Base-by-base conservation (phyloP, 495 filamentous ascomycete genomes). In the Talaromyces trachyspermus region DNA sequence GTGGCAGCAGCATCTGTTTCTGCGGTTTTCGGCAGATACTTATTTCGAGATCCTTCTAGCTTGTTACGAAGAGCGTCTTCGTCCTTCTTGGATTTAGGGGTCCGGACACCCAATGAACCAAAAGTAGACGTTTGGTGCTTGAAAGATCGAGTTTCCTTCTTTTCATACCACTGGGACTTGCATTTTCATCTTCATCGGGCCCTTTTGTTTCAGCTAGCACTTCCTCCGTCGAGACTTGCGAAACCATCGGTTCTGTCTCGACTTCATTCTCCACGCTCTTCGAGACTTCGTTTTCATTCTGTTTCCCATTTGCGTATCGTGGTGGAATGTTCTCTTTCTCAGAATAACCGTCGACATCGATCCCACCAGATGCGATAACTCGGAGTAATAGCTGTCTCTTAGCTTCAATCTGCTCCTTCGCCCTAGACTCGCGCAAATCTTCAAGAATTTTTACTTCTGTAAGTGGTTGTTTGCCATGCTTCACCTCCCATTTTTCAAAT, bases 61-160 rank as follows among this genome's bases (percentile, higher is more conserved):
- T 78, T 77, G 42, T 66, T 71, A n/a, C 77, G 75, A 4, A 84
- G 63, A 25, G 70, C 71, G 10, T 80, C 74, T 55, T 84, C 81
- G 12, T 88, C 84, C 48, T 76, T 73, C 54, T 85, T 81, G 3
- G 73, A 80, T 46, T 76, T 80, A 2, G 86, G 86, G 8, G 72
- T 75, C 47, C 74, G 75, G 4, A 88, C 64, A 25, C 85, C 86
- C n/a, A 89, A 69, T 18, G 83, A 78, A 15, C 81, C 80, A 54
- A 89, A 89, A 92, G 56, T 50, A 90, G 58, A 49, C 86, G 71
- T 33, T 77, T 75, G 3, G 79, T 79, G 48, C 84, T 81, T 7
- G 68, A 77, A 3, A 88, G 52, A 55, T 90, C 84, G 15, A 88
- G 57, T 1, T 69, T 66, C 47, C 74, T 72, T 50, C 69, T 61